Base-by-base conservation (phyloP, 805 yeast genomes). In the Cyberlindnera xylosilytica region DNA sequence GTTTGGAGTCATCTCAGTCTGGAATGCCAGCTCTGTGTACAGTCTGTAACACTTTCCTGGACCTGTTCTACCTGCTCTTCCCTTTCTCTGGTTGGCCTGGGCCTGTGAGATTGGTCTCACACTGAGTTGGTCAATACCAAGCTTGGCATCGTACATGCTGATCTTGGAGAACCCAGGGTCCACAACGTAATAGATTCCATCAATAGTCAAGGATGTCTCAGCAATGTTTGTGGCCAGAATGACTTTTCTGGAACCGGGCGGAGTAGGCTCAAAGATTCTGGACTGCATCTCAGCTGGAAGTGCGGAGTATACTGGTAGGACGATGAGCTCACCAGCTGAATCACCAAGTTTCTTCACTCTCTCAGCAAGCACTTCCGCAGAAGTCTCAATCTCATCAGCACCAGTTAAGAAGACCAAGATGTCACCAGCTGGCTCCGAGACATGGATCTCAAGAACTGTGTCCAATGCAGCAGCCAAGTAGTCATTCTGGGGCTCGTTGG, bases 41-140 rank as follows among this genome's bases (percentile, higher is more conserved):
- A 93, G 66, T 45, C 99, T 68, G 59, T 81, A 93, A 58, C 99
- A 95, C 49, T 83, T 80, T 6, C 99, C 99, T 0, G 97, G 96
- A 0, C 93, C 93, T 0, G 96, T 88, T 69, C 99, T 84, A 42
- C 99, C 99, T 1, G 99, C 99, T 60, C 99, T 78, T 45, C 99
- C 99, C 35, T 95, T 78, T 57, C 98, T 68, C 62, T 91, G 98
- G 41, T 79, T 76, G 0, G 97, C 96, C 66, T 90, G 93, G 0
- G 97, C 97, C 35, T 74, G 61, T 0, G 97, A 84, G 6, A 91
- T 82, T 0, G 98, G 98, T 0, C 87, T 80, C 18, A 87, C 72
- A 49, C 84, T 85, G 36, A 91, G 72, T 15, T 87, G 73, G 54
- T 90, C 97, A 79, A 90, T 80, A 1, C 96, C 95, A 41, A 90